phyloP scores from a whole-genome alignment of 805 yeast genomes.

The Metschnikowia borealis region DNA sequence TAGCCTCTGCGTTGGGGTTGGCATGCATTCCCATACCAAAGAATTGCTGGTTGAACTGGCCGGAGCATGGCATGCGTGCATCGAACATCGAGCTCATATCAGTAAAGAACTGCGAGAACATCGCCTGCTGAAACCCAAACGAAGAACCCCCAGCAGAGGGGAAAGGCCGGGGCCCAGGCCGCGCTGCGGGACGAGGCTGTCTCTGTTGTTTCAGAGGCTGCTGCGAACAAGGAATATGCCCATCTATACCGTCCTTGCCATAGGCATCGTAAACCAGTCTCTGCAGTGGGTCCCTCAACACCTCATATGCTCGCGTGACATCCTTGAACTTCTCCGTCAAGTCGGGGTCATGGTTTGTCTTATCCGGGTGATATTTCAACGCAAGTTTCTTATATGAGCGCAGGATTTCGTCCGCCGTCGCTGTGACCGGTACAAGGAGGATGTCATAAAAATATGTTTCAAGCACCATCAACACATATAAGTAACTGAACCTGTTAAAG shows the following conservation, averaged over 20 bases:
- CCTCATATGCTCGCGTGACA: conserved; percentile 64
- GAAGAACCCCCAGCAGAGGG: conserved; percentile 1
- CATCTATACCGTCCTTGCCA: conserved; percentile 45
- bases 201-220: conserved; percentile 3
- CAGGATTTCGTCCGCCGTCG: conserved; percentile 41
- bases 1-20: background rate
- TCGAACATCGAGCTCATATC: conserved; percentile 29
- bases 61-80: conserved; percentile 3
- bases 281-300: conserved; percentile 45
- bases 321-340: conserved; percentile 55
- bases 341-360: conserved; percentile 46
- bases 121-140: conserved; percentile 13
- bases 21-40: conserved; percentile 5
- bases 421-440: conserved; percentile 28
- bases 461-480: conserved; percentile 13
- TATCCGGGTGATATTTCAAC: conserved; percentile 62
- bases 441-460: conserved; percentile 34
- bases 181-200: background rate
- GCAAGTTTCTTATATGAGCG: conserved; percentile 37
- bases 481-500: background rate
- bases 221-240: conserved; percentile 13
- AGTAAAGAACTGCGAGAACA: conserved; percentile 36
- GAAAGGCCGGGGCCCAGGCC: background rate
- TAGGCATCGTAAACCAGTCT: conserved; percentile 50
- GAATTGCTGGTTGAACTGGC: background rate